These are phyloP conservation scores for Salix caprea DNA, from an alignment of 345 rosid species.

Conservation along the genomic window DNA sequence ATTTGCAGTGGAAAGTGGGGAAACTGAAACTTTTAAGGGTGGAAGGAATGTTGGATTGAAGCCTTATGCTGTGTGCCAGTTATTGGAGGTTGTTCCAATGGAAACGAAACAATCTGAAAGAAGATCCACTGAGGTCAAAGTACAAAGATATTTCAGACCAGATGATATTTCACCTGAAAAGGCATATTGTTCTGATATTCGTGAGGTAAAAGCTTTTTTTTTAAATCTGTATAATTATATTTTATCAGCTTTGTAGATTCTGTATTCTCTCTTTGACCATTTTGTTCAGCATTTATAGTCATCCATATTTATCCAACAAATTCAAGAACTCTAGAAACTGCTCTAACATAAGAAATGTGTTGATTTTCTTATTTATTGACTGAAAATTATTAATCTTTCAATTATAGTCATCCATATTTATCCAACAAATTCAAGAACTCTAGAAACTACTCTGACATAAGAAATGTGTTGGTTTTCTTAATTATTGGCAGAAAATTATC, in stretches of 20 bases:
- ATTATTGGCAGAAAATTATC: neutral
- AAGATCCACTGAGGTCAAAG: slow-evolving; percentile 14
- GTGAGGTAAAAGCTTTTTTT: slow-evolving; percentile 17
- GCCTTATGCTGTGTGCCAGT: slow-evolving; percentile 25
- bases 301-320: neutral
- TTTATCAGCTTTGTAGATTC: neutral
- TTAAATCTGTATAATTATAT: neutral
- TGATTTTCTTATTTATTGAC: neutral
- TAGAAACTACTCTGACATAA: neutral
- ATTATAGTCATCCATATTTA: neutral
- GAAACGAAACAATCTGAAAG: slow-evolving; percentile 1
- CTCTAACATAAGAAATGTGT: neutral
- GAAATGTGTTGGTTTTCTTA: neutral
- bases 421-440: neutral
- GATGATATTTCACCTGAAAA: slow-evolving; percentile 31
- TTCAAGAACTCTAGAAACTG: neutral
- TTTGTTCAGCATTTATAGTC: neutral
- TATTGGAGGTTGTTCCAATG: slow-evolving; percentile 15
- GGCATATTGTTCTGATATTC: slow-evolving; percentile 28
- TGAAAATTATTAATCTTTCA: neutral
- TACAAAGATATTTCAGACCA: slow-evolving; percentile 28
- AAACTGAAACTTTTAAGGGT: slow-evolving; percentile 20
- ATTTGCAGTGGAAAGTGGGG: slow-evolving; percentile 14
- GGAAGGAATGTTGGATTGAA: slow-evolving; percentile 28
- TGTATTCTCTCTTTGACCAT: neutral